Percentiles rank a stretch among this genome's conserved stretches.
Conservation (phyloP, 2,329 filamentous ascomycete species). For the Colletotrichum spaethianum region DNA sequence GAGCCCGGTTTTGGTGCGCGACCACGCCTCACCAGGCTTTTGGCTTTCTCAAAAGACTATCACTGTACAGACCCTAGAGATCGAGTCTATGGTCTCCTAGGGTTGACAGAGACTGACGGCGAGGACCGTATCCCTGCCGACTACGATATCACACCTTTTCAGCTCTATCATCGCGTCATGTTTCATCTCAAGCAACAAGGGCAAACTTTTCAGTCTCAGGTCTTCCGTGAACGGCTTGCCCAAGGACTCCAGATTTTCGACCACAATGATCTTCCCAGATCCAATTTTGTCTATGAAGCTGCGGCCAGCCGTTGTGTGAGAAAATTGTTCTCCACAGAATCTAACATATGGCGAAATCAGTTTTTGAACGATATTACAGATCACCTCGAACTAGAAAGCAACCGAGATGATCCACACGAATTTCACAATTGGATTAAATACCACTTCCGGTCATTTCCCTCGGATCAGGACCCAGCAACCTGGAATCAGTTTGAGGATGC, state of each 20-base stretch:
- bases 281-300: conserved; percentile 19
- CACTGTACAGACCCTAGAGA: conserved; percentile 44
- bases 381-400: background rate
- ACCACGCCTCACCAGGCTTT: conserved; percentile 41
- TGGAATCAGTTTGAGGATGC: background rate
- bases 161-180: conserved; percentile 25
- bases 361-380: background rate
- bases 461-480: background rate
- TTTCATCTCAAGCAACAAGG: conserved; percentile 2
- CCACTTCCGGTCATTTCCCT: background rate
- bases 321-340: background rate
- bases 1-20: conserved; percentile 35
- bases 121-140: conserved; percentile 3
- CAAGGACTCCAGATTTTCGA: conserved; percentile 16
- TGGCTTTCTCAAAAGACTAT: conserved; percentile 39
- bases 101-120: conserved; percentile 30
- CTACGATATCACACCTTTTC: conserved; percentile 21
- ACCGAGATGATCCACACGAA: background rate
- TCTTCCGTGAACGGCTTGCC: conserved; percentile 6
- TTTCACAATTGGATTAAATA: background rate
- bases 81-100: conserved; percentile 46
- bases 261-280: background rate
- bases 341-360: conserved; percentile 8
- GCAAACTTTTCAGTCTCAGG: background rate
- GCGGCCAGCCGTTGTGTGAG: conserved; percentile 1